Evolutionary conservation across 2,329 filamentous ascomycete genomes (phyloP), one percentile per base, ranked within the genome.

Genomic region (Mycosphaerella arachidis): DNA sequence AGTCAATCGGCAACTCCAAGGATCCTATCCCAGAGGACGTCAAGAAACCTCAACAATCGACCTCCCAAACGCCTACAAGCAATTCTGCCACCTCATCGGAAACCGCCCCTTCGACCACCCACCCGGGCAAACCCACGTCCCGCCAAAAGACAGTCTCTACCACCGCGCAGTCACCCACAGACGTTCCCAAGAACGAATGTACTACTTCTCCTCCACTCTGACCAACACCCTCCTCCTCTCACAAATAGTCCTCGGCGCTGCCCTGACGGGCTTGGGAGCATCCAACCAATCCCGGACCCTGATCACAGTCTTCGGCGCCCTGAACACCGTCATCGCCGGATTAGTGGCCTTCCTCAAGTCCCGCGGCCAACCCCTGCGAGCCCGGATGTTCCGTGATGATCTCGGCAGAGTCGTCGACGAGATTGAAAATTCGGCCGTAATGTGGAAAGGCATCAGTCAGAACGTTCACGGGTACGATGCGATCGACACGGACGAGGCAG

Each of bases 391-490:
- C 56, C 66, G 74, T 18, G 75, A 77, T 63, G 74, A 77, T 59
- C 68, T 77, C 2, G 74, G 75, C 24, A 67, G 75, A 12, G 73
- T 73, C 1, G 74, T 77, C 1, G 74, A 77, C 48, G 75, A 77
- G 68, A 76, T 76, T 57, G 74, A 77, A 62, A 76, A 75, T 48
- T 73, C 71, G 2, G 74, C 74, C 13, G 68, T 73, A 18, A 77
- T 77, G 74, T 76, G 77, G 77, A 65, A 75, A 31, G 77, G 77
- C 16, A 79, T 79, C 35, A 70, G 70, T 35, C 71, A 71, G n/a
- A 70, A 70, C 2, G 70, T 75, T 10, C 76, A 79, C 57, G 77
- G 77, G 10, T 79, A 79, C 63, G 75, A 77, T 58, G 77, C 77
- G 43, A 77, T 79, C 46, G 76, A 78, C 55, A 77, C 74, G 2